These are phyloP conservation scores for Podospora anserina DNA, from an alignment of 495 filamentous ascomycete species.

Conservation along the genomic window DNA sequence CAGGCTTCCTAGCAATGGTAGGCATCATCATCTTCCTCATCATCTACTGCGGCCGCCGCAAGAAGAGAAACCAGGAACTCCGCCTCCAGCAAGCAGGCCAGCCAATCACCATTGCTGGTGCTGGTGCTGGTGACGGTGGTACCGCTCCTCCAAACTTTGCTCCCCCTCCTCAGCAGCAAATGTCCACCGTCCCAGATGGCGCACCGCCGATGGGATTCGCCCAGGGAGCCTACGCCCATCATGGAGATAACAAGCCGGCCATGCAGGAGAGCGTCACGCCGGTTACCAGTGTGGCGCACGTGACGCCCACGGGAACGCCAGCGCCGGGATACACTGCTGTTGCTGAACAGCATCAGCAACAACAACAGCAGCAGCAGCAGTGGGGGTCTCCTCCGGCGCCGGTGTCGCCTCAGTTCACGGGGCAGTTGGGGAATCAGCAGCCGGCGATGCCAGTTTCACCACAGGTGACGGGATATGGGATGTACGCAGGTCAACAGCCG, in stretches of 20 bases:
- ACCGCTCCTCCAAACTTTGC: neutral
- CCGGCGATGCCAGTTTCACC: neutral
- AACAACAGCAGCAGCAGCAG: neutral
- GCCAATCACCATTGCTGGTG: neutral
- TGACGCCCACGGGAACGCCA: neutral
- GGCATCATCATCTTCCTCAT: conserved; percentile 42
- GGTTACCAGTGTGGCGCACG: neutral
- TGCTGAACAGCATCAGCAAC: neutral
- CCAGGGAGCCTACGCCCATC: too few relatives aligned
- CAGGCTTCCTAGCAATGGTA: conserved; percentile 38
- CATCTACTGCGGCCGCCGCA: conserved; percentile 29
- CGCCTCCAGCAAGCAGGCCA: neutral
- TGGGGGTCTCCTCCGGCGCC: neutral
- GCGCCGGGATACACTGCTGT: neutral
- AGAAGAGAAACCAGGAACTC: conserved; percentile 32
- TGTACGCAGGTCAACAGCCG: neutral
- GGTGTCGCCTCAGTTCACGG: neutral
- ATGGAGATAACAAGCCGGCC: neutral
- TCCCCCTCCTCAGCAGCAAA: neutral
- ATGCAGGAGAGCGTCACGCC: conserved; percentile 2
- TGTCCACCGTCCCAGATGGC: neutral
- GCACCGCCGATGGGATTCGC: neutral
- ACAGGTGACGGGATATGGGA: neutral
- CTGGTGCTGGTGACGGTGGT: neutral
- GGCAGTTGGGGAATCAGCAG: neutral